Base-by-base conservation (phyloP, 2,329 filamentous ascomycete genomes). In the Pyrenochaeta sp. region DNA sequence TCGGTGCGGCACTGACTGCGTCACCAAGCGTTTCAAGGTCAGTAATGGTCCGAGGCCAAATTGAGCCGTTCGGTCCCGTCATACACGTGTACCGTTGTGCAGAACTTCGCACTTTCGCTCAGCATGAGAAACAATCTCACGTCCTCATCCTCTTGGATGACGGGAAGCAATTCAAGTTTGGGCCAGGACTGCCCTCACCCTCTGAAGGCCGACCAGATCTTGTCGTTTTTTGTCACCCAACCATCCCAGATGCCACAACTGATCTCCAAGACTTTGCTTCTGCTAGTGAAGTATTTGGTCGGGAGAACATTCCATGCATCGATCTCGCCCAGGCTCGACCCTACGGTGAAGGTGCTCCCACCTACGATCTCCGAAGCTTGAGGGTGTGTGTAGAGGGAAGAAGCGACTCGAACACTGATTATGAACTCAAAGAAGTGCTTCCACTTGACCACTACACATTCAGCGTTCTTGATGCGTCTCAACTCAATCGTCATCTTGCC, bases 401-500 rank as follows among this genome's bases (percentile, higher is more conserved):
- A 13, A 35, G 55, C 24, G 32, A 48, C n/a, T 27, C 48, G 9
- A 41, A 52, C 15, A 32, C 43, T 38, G 54, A 62, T n/a, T 69
- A 55, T 34, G 44, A 58, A 18, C 26, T 63, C 11, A 53, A 64
- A 32, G 66, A 69, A 38, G 54, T 57, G 19, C 55, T 71, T 24
- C 69, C 67, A 9, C 53, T 71, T 26, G 64, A 70, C 28, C 46
- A 65, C 21, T 65, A 59, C 42, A 60, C 51, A 13, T 69, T 72
- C 41, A 52, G 60, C 14, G 54, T 60, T 10, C 58, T 72, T 18
- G 64, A 71, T 14, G 60, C 69, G 14, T 58, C 48, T n/a, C 62
- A 71, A 35, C 44, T 72, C 28, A 72, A 71, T 26, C 65, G 69
- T n/a, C 69, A 72, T 43, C 43, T 72, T 23, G 66, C 67, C 23